Evolutionary conservation across 108 stramenopile genomes (phyloP).

Genomic region (Epipyxis sp.): DNA sequence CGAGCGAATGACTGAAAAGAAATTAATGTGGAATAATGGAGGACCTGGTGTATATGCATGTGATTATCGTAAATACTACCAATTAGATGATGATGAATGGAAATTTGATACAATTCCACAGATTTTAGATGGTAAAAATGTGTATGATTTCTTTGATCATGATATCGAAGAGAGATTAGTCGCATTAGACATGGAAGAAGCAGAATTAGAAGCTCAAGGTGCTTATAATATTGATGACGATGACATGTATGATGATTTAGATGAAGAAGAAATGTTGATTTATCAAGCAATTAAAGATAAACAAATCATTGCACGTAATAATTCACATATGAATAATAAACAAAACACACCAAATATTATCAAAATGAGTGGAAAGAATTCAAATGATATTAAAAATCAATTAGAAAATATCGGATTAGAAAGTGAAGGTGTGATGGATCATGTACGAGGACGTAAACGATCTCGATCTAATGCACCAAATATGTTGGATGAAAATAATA

Average conservation of each 20-base stretch:
- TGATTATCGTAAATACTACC: slow-evolving; percentile 90
- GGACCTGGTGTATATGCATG: slow-evolving; percentile 94
- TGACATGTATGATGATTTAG: slow-evolving; percentile 46
- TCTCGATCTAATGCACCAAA: slow-evolving; percentile 6
- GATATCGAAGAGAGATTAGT: slow-evolving; percentile 77
- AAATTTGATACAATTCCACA: slow-evolving; percentile 89
- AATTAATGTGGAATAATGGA: slow-evolving; percentile 94
- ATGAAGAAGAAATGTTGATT: slow-evolving; percentile 21
- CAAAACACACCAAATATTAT: slow-evolving; percentile 2
- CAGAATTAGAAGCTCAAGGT: slow-evolving; percentile 70
- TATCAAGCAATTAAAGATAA: slow-evolving; percentile 16
- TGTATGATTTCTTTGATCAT: slow-evolving; percentile 89
- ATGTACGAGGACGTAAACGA: slow-evolving; percentile 37
- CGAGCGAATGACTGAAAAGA: slow-evolving; percentile 76
- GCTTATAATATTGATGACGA: slow-evolving; percentile 72
- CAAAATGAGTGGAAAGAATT: neutral
- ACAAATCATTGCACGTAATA: slow-evolving; percentile 21
- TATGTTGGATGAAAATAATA: neutral
- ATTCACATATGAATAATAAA: slow-evolving; percentile 13
- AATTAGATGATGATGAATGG: slow-evolving; percentile 85
- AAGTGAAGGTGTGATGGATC: neutral
- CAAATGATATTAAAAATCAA: slow-evolving; percentile 3
- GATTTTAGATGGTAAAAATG: slow-evolving; percentile 98
- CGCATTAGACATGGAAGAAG: slow-evolving; percentile 83
- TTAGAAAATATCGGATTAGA: slow-evolving; percentile 33